Evolutionary conservation across 2,329 filamentous ascomycete species (phyloP).

Genomic region (Pseudogymnoascus sp.): DNA sequence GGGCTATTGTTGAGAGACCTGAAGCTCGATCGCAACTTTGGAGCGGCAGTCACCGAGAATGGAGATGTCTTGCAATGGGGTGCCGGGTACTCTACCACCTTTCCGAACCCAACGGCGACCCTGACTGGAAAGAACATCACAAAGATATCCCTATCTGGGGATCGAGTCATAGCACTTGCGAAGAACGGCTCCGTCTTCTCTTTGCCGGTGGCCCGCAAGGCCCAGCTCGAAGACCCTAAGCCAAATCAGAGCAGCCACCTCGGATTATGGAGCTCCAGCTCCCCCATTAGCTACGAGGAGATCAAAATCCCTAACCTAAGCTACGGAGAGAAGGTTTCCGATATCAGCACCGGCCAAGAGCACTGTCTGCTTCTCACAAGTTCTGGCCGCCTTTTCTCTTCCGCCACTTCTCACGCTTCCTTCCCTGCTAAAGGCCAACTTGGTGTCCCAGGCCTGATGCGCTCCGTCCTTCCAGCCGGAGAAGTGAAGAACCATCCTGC

Average conservation of each 20-base stretch:
- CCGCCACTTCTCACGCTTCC: slow-evolving; percentile 68
- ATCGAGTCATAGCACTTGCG: slow-evolving; percentile 74
- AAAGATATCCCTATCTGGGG: slow-evolving; percentile 68
- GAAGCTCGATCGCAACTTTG: slow-evolving; percentile 75
- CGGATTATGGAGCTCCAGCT: slow-evolving; percentile 58
- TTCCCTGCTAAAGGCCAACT: slow-evolving; percentile 82
- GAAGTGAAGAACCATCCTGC: slow-evolving; percentile 63
- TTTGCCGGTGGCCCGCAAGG: slow-evolving; percentile 64
- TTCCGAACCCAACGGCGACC: slow-evolving; percentile 59
- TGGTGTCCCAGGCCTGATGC: slow-evolving; percentile 75
- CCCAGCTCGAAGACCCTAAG: slow-evolving; percentile 61
- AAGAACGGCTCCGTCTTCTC: slow-evolving; percentile 75
- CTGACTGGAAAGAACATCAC: slow-evolving; percentile 73
- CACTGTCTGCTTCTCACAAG: slow-evolving; percentile 82
- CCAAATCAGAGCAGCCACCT: slow-evolving; percentile 59
- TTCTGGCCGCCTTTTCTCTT: slow-evolving; percentile 77
- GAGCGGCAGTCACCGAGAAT: slow-evolving; percentile 77
- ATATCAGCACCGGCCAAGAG: slow-evolving; percentile 72
- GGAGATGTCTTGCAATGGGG: slow-evolving; percentile 94
- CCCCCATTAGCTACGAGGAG: slow-evolving; percentile 61
- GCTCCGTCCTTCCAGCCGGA: slow-evolving; percentile 67
- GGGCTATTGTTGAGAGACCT: slow-evolving; percentile 77
- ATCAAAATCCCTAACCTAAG: slow-evolving; percentile 57
- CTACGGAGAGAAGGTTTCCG: slow-evolving; percentile 64
- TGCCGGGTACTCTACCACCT: slow-evolving; percentile 58